phyloP scores from a whole-genome alignment of 345 rosid genomes.

The Dipteronia dyeriana region DNA sequence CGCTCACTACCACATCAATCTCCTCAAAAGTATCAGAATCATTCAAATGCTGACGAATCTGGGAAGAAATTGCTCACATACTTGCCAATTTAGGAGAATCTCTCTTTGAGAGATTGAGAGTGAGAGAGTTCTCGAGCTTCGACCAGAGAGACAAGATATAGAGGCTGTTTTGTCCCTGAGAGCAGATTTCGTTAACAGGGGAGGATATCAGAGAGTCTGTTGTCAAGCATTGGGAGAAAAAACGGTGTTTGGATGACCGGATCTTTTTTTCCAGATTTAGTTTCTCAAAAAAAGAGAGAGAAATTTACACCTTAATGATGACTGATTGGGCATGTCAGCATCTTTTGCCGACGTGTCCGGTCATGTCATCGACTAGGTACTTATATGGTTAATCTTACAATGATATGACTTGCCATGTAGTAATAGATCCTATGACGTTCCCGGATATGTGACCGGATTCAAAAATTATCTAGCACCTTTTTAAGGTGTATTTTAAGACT shows the following conservation, averaged over 20 bases:
- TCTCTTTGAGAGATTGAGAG: slow-evolving; percentile 30
- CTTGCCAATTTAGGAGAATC: slow-evolving; percentile 38
- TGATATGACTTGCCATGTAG: no score
- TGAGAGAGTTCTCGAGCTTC: slow-evolving; percentile 23
- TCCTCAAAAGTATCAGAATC: slow-evolving; percentile 73
- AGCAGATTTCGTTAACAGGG: slow-evolving; percentile 66
- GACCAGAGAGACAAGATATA: slow-evolving; percentile 47
- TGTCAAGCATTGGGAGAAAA: background rate
- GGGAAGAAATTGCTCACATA: slow-evolving; percentile 28
- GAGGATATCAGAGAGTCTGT: slow-evolving; percentile 61
- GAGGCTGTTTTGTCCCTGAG: slow-evolving; percentile 50
- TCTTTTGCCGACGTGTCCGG: no score
- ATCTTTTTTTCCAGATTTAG: no score
- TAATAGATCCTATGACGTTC: no score
- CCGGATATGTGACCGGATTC: no score
- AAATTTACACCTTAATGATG: background rate
- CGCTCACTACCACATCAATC: slow-evolving; percentile 73
- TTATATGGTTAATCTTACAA: no score
- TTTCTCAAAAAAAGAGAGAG: background rate
- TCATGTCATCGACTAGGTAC: no score
- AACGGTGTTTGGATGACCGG: background rate
- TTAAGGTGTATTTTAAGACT: no score
- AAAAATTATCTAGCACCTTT: no score
- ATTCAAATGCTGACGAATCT: slow-evolving; percentile 76
- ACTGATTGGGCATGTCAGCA: no score